phyloP scores from a whole-genome alignment of 75 land plant genomes.

The Picea sitchensis region DNA sequence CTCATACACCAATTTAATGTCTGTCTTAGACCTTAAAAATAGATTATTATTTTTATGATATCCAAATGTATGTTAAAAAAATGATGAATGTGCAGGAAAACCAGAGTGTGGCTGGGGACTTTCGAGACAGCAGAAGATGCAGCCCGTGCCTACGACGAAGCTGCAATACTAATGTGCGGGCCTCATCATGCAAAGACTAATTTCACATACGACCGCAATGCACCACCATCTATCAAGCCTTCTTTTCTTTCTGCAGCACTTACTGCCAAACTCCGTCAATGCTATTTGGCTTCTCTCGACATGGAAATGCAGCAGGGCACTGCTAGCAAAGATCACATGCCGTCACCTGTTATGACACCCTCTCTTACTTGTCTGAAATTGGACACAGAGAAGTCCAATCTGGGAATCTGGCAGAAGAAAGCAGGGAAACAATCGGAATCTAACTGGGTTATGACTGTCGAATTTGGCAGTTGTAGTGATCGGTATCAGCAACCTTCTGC shows the following conservation, averaged over 20 bases:
- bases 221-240: background rate
- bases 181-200: constrained; percentile 64
- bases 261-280: constrained; percentile 55
- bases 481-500: constrained; percentile 11
- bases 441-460: constrained; percentile 67
- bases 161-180: constrained; percentile 70
- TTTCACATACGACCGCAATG: constrained; percentile 33
- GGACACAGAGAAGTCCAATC: constrained; percentile 68
- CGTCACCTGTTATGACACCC: too few relatives aligned
- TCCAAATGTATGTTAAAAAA: background rate
- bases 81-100: constrained; percentile 57
- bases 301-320: background rate
- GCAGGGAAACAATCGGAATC: constrained; percentile 34
- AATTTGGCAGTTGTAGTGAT: constrained; percentile 24
- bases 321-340: too few relatives aligned
- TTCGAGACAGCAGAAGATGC: constrained; percentile 81
- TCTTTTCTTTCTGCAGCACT: constrained; percentile 50
- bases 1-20: too few relatives aligned
- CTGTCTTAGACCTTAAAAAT: too few relatives aligned
- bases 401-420: constrained; percentile 87
- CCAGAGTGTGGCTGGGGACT: constrained; percentile 88
- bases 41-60: too few relatives aligned
- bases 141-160: constrained; percentile 85
- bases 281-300: constrained; percentile 29
- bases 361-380: constrained; percentile 81